Evolutionary conservation across 2,329 filamentous ascomycete species (phyloP).

Genomic region (Calonectria pseudoreteaudii): DNA sequence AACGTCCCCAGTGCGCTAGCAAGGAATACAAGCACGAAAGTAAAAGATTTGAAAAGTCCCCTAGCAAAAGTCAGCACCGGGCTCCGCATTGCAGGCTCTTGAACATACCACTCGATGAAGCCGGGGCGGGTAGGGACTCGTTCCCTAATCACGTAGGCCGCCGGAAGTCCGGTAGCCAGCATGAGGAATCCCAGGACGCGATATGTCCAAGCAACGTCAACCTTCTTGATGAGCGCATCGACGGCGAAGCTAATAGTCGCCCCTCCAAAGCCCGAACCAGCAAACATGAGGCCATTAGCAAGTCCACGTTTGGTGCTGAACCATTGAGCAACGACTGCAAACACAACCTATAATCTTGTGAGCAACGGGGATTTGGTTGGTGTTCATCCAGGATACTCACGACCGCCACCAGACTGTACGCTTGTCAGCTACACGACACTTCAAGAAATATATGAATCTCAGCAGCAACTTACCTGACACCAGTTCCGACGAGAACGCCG

Average conservation of each 20-base stretch:
- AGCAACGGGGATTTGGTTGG: background rate
- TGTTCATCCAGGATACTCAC: slow-evolving; percentile 25
- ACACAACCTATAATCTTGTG: slow-evolving; percentile 49
- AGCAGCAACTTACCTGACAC: slow-evolving; percentile 42
- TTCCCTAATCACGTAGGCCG: slow-evolving; percentile 64
- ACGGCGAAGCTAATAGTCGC: slow-evolving; percentile 62
- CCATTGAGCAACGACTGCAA: slow-evolving; percentile 63
- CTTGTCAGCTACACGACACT: slow-evolving; percentile 2
- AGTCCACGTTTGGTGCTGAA: slow-evolving; percentile 64
- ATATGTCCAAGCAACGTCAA: slow-evolving; percentile 62
- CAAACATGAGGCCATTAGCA: slow-evolving; percentile 65
- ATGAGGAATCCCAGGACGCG: slow-evolving; percentile 64
- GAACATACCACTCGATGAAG: slow-evolving; percentile 60
- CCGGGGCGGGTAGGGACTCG: slow-evolving; percentile 37
- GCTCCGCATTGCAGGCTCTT: background rate
- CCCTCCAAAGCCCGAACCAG: slow-evolving; percentile 67
- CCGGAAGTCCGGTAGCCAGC: slow-evolving; percentile 64
- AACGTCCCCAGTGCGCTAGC: slow-evolving; percentile 69
- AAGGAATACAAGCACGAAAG: slow-evolving; percentile 64
- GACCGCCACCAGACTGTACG: slow-evolving; percentile 53
- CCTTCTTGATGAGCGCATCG: slow-evolving; percentile 56
- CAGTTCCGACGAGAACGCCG: slow-evolving; percentile 48
- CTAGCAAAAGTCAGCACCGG: slow-evolving; percentile 41
- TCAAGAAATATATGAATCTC: background rate
- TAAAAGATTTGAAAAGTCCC: slow-evolving; percentile 62